Conservation (phyloP, 441 rosid species). For the Francoa sonchifolia region DNA sequence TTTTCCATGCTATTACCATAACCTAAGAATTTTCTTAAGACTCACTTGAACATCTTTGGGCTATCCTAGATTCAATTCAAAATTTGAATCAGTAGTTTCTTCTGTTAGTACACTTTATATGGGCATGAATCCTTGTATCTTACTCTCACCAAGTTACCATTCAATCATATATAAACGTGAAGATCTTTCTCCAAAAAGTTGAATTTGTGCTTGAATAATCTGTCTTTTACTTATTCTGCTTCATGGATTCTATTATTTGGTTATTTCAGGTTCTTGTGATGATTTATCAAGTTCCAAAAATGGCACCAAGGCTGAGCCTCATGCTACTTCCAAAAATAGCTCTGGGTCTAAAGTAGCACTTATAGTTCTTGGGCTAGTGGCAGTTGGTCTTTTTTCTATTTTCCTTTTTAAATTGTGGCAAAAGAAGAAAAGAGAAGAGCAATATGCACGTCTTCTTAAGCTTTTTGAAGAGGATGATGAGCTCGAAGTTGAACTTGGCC, state of each 20-base stretch:
- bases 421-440: slow-evolving; percentile 95
- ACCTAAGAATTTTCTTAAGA: too few species aligned
- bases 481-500: slow-evolving; percentile 94
- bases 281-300: slow-evolving; percentile 33
- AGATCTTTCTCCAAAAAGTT: too few species aligned
- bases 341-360: slow-evolving; percentile 40
- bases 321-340: slow-evolving; percentile 27
- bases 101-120: too few species aligned
- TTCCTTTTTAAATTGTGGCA: slow-evolving; percentile 80
- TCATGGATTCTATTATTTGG: background rate
- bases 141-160: too few species aligned
- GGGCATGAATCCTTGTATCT: too few species aligned
- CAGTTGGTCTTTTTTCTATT: slow-evolving; percentile 41
- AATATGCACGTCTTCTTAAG: slow-evolving; percentile 81
- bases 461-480: slow-evolving; percentile 98
- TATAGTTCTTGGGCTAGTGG: slow-evolving; percentile 36
- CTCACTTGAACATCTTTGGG: too few species aligned
- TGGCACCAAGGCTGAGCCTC: slow-evolving; percentile 26
- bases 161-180: too few species aligned
- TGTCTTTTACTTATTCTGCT: too few species aligned
- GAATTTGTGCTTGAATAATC: too few species aligned
- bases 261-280: slow-evolving; percentile 38
- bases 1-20: too few species aligned
- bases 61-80: too few species aligned
- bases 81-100: too few species aligned